Evolutionary conservation across 2,329 filamentous ascomycete species (phyloP), one percentile per base, ranked within the genome.

Genomic region (Pseudocercospora fuligena): DNA sequence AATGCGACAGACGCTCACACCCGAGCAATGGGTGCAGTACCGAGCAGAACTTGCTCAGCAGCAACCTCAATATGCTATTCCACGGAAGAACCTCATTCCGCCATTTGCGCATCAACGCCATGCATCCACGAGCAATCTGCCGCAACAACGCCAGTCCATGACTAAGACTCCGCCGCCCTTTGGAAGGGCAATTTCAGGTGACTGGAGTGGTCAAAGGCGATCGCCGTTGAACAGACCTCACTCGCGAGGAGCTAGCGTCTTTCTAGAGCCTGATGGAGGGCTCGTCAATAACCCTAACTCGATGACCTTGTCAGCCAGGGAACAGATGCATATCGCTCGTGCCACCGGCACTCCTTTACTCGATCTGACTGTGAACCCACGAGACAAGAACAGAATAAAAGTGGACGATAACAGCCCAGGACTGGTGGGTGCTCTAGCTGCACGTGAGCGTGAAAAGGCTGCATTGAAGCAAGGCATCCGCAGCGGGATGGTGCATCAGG

Each of bases 251-350:
- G 75, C 61, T 70, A 73, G 63, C 69, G 73, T 57, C 71, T 68
- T 64, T n/a, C 53, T 70, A 25, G 62, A 60, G 31, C 40, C 12
- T 1, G 36, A 49, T 36, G 51, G 56, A 46, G 64, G 61, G 31
- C 51, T 71, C 5, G 19, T 69, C 21, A 59, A 67, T 58, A 65
- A 65, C 58, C 84, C 88, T 70, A 80, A 85, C 25, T 84, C 86
- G 8, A 80, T 82, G 0, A 87, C 90, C 65, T 83, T 97, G n/a
- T 93, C 92, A 21, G 93, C 93, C 19, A 88, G 91, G 16, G 93
- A 97, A 78, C 93, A 96, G 77, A 92, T 96, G 79, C 90, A 96
- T 72, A 86, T 97, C n/a, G 92, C 93, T 9, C 88, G 91, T 43
- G 84, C 92, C 72, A 97, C 93, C 0, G 91, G 92, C 0, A 89